Evolutionary conservation across 192 early-diverging fungal species (phyloP), one percentile per base, ranked within the genome.

Genomic region (Backusella morwellensis): DNA sequence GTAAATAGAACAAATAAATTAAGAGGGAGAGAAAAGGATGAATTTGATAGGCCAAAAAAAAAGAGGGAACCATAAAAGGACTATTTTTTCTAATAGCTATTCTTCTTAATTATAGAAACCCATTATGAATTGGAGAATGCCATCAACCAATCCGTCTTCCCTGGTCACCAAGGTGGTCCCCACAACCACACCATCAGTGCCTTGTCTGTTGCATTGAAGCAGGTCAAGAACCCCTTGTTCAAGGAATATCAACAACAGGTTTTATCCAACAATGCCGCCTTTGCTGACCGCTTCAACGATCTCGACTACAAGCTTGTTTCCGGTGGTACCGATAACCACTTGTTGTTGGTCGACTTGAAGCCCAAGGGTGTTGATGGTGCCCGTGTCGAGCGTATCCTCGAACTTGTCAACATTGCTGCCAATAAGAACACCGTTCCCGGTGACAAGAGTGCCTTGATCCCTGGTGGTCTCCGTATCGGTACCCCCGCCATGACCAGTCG

Each of bases 391-490:
- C 90, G 97, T 59, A 88, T 99, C 21, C 85, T 99, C 47, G 98
- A 99, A 86, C 88, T 98, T 73, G 93, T 90, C 84, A 99, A 99
- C 84, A 95, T 99, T 86, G 96, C 98, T 0, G 90, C 95, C 52
- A 99, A 99, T 89, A 99, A 99, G 88, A 99, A 99, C 91, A 99
- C 98, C 0, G 95, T 99, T 47, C 97, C 98, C 5, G 96, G 97
- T 17, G 98, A 99, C 83, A 96, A 95, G 81, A 90, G 88, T 35
- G 98, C 98, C 0, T 88, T 99, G 84, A 88, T 97, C 40, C 98
- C 97, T 21, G 92, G 94, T 73, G 98, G 98, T 63, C 90, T 99
- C 71, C 92, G 98, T 73, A 89, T 99, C 76, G 98, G 97, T 79
- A 92, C 95, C 8, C 98, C 98, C 21, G 98, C 98, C 32, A 99